These are phyloP conservation scores for Zoysia matrella DNA, from an alignment of 202 grass and related monocot species.

Conservation along the genomic window DNA sequence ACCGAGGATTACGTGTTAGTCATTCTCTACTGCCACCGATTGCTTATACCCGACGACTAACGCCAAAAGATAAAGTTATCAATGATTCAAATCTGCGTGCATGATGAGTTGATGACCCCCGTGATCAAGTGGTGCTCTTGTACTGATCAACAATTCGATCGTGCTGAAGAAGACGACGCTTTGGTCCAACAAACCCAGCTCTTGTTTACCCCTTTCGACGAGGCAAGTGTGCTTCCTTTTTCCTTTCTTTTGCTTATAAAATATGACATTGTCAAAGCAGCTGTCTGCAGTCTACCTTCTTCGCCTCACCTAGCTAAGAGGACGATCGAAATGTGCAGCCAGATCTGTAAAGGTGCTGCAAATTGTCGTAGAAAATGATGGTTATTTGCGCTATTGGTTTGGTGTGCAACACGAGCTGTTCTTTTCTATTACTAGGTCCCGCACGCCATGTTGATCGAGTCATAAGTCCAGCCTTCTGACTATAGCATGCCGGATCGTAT, in stretches of 20 bases:
- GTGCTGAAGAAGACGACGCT: constrained; percentile 22
- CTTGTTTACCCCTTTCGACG: constrained; percentile 43
- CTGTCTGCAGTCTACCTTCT: not conserved
- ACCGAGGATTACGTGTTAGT: not conserved
- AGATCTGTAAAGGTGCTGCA: not conserved
- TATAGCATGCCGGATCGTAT: not conserved
- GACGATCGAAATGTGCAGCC: not conserved
- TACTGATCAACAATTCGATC: constrained; percentile 7
- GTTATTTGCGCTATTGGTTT: not conserved
- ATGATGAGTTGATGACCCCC: constrained; percentile 23
- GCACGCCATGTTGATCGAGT: not conserved
- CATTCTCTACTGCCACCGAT: constrained; percentile 28
- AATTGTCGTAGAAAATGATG: not conserved
- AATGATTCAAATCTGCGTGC: constrained; percentile 9
- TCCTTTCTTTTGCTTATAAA: constrained; percentile 15
- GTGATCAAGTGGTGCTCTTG: constrained; percentile 33
- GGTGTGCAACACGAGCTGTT: constrained; percentile 1
- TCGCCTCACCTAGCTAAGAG: not conserved
- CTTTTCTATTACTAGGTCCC: not conserved
- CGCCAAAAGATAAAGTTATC: constrained; percentile 7
- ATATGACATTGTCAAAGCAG: not conserved
- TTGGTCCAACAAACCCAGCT: constrained; percentile 49
- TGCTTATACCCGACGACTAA: constrained; percentile 42
- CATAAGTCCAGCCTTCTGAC: not conserved
- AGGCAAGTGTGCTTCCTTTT: constrained; percentile 31